These are phyloP conservation scores for Ophiostoma populinum DNA, from an alignment of 2,329 filamentous ascomycete species.

Conservation along the genomic window DNA sequence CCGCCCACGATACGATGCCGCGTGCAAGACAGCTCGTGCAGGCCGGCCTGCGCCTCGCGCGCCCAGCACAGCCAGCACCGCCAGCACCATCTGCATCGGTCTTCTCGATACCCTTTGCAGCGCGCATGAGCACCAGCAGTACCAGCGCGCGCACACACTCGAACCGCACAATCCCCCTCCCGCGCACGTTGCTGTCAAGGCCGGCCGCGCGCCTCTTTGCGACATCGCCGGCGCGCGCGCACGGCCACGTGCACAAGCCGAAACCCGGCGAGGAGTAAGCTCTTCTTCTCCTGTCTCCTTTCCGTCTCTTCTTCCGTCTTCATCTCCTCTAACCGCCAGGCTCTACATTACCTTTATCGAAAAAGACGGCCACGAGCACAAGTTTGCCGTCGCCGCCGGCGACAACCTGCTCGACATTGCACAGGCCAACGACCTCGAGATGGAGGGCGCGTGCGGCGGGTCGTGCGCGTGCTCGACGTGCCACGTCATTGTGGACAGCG, in stretches of 20 bases:
- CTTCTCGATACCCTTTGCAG: not conserved
- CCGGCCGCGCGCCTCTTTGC: constrained; percentile 34
- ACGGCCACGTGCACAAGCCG: constrained; percentile 70
- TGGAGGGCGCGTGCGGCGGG: constrained; percentile 95
- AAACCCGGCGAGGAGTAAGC: constrained; percentile 78
- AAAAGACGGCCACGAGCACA: constrained; percentile 64
- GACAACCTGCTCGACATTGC: constrained; percentile 93
- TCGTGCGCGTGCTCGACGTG: constrained; percentile 89
- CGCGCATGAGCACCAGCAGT: too few species aligned
- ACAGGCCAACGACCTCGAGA: constrained; percentile 85
- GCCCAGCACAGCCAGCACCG: too few species aligned
- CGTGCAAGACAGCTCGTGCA: constrained; percentile 1
- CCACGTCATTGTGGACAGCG: constrained; percentile 68
- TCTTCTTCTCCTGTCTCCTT: not conserved
- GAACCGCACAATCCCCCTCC: too few species aligned
- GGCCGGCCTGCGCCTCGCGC: constrained; percentile 1
- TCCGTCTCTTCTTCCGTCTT: not conserved
- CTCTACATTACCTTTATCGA: constrained; percentile 85
- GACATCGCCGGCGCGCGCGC: constrained; percentile 37
- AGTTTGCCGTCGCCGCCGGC: constrained; percentile 64
- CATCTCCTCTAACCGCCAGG: constrained; percentile 27
- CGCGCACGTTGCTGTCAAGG: too few species aligned
- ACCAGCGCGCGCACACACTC: too few species aligned
- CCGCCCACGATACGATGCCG: not conserved
- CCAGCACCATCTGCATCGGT: not conserved